A percentile compares a stretch with the other conserved stretches of the same genome.
Conservation (phyloP, 1,284 basidiomycete species). For the Crucibulum parvulum region DNA sequence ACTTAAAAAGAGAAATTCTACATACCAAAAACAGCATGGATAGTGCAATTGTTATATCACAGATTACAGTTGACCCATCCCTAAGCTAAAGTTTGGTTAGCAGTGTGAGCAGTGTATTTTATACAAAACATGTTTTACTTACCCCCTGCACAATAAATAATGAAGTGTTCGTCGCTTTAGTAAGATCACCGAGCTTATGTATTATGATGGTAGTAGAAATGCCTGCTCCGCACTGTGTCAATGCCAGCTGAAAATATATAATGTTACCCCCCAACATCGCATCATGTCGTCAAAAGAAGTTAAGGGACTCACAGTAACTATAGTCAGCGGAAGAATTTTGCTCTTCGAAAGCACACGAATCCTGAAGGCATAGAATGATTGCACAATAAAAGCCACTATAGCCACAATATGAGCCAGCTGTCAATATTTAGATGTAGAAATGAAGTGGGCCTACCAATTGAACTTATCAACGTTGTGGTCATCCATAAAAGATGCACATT, state of each 20-base stretch:
- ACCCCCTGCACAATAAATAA: neutral
- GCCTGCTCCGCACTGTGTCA: constrained; percentile 9
- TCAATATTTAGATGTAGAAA: neutral
- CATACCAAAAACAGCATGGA: too few species aligned
- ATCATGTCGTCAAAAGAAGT: neutral
- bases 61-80: constrained; percentile 15
- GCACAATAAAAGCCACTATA: constrained; percentile 19
- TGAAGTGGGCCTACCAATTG: constrained; percentile 17
- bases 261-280: neutral
- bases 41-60: constrained; percentile 19
- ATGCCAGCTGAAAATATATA: constrained; percentile 8
- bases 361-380: constrained; percentile 26
- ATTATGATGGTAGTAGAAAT: constrained; percentile 6
- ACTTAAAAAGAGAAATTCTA: too few species aligned
- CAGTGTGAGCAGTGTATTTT: neutral
- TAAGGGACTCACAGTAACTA: constrained; percentile 11
- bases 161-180: constrained; percentile 1
- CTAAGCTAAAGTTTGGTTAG: constrained; percentile 12
- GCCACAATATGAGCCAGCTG: neutral
- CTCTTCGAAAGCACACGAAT: constrained; percentile 18
- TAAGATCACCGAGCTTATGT: constrained; percentile 5
- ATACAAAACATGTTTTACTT: neutral
- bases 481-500: constrained; percentile 23
- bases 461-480: constrained; percentile 23
- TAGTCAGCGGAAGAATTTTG: constrained; percentile 9